Percentiles rank a stretch among this genome's conserved stretches.
These are phyloP conservation scores for Flueggea neowawraea DNA, from an alignment of 441 rosid species.

Conservation along the genomic window DNA sequence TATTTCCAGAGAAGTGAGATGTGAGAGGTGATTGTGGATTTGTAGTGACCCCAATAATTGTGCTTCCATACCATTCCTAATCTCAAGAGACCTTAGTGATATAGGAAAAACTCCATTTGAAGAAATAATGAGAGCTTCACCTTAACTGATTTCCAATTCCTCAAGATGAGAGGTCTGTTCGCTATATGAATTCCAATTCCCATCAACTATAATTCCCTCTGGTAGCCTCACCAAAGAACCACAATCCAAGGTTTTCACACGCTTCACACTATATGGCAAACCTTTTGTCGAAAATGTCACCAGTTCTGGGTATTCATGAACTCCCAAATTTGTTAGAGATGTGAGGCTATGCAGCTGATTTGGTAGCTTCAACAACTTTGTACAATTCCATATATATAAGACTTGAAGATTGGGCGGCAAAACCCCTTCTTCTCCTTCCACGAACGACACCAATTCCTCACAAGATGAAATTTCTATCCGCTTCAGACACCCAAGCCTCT, in stretches of 20 bases:
- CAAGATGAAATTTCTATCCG: background rate
- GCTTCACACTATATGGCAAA: background rate
- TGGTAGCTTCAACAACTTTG: background rate
- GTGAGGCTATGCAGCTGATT: background rate
- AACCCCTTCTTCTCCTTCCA: background rate
- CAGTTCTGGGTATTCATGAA: background rate
- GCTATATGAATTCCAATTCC: no score
- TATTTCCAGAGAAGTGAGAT: background rate
- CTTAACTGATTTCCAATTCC: background rate
- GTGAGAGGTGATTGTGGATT: background rate
- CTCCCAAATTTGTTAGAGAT: background rate
- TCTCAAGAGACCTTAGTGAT: background rate
- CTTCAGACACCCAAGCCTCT: slow-evolving; percentile 1
- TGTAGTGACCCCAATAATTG: background rate
- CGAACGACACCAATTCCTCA: background rate
- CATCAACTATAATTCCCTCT: background rate
- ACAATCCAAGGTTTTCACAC: background rate
- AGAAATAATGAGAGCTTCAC: background rate
- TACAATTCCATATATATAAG: background rate
- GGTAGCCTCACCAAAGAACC: background rate
- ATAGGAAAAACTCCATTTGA: background rate
- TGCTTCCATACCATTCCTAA: background rate
- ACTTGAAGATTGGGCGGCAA: background rate
- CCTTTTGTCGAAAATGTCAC: background rate
- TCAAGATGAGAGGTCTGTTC: background rate